Percentiles rank a stretch among this genome's conserved stretches.
Evolutionary conservation across 2,329 filamentous ascomycete genomes (phyloP).

Genomic region (Ophiosphaerella korrae): DNA sequence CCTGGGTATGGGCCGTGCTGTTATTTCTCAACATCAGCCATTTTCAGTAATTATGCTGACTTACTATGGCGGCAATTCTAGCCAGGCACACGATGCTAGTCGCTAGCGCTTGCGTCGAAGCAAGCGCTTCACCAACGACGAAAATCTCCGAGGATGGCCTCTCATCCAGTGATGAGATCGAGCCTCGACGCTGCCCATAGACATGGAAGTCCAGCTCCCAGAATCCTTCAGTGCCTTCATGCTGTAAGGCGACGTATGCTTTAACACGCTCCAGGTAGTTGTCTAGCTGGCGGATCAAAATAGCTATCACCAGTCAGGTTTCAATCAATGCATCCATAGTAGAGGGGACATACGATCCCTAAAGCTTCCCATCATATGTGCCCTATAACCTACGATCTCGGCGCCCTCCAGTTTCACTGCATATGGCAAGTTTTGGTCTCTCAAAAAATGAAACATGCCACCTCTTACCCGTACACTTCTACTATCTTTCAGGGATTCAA

Average conservation of each 20-base stretch:
- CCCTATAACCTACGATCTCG: conserved; percentile 50
- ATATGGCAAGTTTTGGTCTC: conserved; percentile 41
- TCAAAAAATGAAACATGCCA: conserved; percentile 36
- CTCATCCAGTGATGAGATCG: conserved; percentile 17
- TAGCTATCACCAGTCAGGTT: conserved; percentile 13
- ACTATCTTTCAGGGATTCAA: conserved; percentile 49
- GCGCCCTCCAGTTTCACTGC: conserved; percentile 58
- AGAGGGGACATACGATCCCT: conserved; percentile 41
- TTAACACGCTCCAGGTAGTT: conserved; percentile 14
- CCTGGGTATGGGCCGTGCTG: conserved; percentile 56
- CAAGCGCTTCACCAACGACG: conserved; percentile 55
- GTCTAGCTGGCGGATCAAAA: conserved; percentile 29
- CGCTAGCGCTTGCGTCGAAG: conserved; percentile 53
- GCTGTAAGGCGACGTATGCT: conserved; percentile 17
- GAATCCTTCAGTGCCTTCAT: conserved; percentile 8
- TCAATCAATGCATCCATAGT: neutral
- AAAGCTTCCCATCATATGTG: conserved; percentile 55
- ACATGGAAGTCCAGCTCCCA: conserved; percentile 54
- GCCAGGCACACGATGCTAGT: conserved; percentile 51
- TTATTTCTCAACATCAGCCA: conserved; percentile 13
- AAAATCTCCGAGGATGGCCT: conserved; percentile 49
- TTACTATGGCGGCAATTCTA: conserved; percentile 39
- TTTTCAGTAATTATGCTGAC: neutral
- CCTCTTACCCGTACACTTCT: conserved; percentile 50
- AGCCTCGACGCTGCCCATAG: conserved; percentile 52